Evolutionary conservation across 164 flowering plant genomes (phyloP).

Genomic region (Saururus chinensis): DNA sequence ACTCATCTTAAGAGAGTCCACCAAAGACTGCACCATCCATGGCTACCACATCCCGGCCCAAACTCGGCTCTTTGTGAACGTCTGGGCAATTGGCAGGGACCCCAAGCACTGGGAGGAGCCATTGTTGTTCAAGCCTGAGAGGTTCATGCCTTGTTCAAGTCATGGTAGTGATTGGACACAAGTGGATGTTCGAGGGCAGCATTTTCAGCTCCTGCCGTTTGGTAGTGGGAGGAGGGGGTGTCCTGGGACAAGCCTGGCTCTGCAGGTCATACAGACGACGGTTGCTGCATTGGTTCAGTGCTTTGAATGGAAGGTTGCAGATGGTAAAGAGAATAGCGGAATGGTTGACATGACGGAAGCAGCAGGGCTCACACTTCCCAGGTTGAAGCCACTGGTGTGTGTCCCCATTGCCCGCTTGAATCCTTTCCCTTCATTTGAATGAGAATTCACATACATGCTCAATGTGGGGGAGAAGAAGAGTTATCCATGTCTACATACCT

Average conservation of each 20-base stretch:
- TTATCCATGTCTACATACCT: too few species aligned
- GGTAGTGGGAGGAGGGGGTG: constrained; percentile 52
- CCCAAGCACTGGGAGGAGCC: constrained; percentile 49
- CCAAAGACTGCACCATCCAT: constrained; percentile 21
- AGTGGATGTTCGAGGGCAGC: constrained; percentile 26
- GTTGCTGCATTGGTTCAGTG: constrained; percentile 39
- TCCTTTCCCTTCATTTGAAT: constrained; percentile 8
- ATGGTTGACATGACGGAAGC: constrained; percentile 32
- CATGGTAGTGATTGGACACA: constrained; percentile 8
- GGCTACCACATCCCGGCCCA: constrained; percentile 40
- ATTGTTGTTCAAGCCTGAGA: constrained; percentile 41
- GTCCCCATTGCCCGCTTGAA: constrained; percentile 7
- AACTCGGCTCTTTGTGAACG: constrained; percentile 31
- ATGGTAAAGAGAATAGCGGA: neutral
- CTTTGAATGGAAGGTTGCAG: constrained; percentile 39
- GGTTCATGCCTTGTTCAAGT: too few species aligned
- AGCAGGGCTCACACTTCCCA: constrained; percentile 24
- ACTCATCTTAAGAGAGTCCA: constrained; percentile 22
- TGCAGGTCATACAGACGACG: constrained; percentile 20
- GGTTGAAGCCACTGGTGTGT: constrained; percentile 23
- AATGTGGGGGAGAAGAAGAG: too few species aligned
- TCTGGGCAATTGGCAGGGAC: constrained; percentile 52
- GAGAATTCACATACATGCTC: too few species aligned
- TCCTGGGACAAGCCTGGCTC: constrained; percentile 31
- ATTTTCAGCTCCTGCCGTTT: constrained; percentile 39